Base-by-base conservation (phyloP, 768 basidiomycete genomes). In the Trametes elegans region DNA sequence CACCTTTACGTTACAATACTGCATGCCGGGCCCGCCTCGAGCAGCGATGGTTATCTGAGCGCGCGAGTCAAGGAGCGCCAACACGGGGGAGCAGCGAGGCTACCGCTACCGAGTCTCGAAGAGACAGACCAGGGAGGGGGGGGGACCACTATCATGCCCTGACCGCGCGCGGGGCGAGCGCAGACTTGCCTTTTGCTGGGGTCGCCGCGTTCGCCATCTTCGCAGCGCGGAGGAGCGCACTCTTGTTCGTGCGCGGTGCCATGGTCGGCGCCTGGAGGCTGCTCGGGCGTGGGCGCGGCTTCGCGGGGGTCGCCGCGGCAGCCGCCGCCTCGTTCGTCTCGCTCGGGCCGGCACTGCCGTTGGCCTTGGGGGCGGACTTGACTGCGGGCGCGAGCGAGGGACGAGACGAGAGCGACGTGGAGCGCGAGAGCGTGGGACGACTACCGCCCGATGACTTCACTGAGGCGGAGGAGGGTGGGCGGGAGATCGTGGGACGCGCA, bases 231-330 rank as follows among this genome's bases (percentile, higher is more conserved):
- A 93, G 67, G 6, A 81, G 71, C 2, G 91, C 89, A 62, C 85
- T 90, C 68, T 79, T 83, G 69, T 93, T 93, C 57, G 75, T 80
- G 49, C 87, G 76, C 7, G 90, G 91, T 8, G 70, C 68, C 55
- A 91, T 88, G 4, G 77, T 74, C 1, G 90, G 88, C 2, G 77
- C 74, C 46, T 72, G 73, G 39, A 81, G 65, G 62, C 84, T 85
- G 64, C 80, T 81, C 3, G 78, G 82, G 18, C 85, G 83, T 4
- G 80, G 78, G 41, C 73, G 72, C 1, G 73, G 71, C 44, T 73
- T 76, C 51, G 58, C 53, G 8, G 62, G 48, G 0, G 48, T 9
- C 7, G 57, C 57, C 13, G 64, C 62, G 5, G 57, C 62, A 13
- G 58, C 55, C 21, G 62, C 13, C 23, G n/a, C 27, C 5, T 18